Evolutionary conservation across 345 rosid species (phyloP), one percentile per base, ranked within the genome.

Genomic region (Excoecaria agallocha): DNA sequence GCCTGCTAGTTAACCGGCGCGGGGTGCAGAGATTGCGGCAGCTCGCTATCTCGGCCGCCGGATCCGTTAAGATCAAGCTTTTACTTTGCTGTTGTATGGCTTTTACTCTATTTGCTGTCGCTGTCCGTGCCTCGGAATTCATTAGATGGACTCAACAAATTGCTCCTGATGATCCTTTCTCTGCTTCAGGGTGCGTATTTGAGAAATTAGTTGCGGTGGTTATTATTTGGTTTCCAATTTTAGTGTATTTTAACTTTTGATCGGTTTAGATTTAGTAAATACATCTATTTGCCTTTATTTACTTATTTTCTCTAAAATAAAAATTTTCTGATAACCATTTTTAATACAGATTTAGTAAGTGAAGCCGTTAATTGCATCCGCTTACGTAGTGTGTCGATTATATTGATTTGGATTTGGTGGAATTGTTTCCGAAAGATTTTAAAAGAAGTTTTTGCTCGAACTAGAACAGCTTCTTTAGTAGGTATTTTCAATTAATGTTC

Each of bases 41-140:
- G 77, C 46, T 88, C 19, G 85, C 78, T 8, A 59, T 81, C 51
- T 12, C 64, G 48, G 68, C 79, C 17, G 74, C 59, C 22, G 88
- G 89, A 82, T 83, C 89, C 79, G 78, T 80, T 71, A 93, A 83
- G 82, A 86, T 85, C 77, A 93, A 83, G 89, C 82, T 93, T 54
- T 84, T 93, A 20, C 85, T 93, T 8, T 74, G 78, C 49, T 82
- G 76, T 41, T 85, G 87, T 77, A 68, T 91, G 80, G 86, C 74
- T 17, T 74, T 90, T 69, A 78, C 87, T 48, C 74, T 84, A 1
- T 19, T 93, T 67, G 83, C 85, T 24, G 64, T 90, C 69, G 82
- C 86, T 57, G 78, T 77, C 61, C 81, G 92, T 19, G 73, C 84
- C 0, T 82, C 88, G 4, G 79, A 80, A 3, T 81, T 83, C 60